These are phyloP conservation scores for Alternaria arborescens DNA, from an alignment of 2,329 filamentous ascomycete species.

Conservation along the genomic window DNA sequence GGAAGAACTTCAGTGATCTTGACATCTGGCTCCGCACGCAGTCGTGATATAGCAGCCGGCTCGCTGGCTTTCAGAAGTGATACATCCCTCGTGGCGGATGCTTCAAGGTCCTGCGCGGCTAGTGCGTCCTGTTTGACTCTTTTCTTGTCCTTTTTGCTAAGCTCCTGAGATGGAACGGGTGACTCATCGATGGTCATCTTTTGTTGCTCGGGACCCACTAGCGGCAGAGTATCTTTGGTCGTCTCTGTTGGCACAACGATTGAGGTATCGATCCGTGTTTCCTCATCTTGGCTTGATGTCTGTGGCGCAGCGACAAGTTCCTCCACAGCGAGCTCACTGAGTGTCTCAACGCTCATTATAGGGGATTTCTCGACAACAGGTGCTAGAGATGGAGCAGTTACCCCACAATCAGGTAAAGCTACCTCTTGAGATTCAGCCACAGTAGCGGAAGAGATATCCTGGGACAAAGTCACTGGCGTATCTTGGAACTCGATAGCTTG, in stretches of 20 bases:
- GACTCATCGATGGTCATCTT: slow-evolving; percentile 4
- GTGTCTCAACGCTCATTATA: not conserved
- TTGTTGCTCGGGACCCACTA: not conserved
- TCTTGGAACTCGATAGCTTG: slow-evolving; percentile 18
- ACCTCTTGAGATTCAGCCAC: not conserved
- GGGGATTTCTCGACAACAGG: not conserved
- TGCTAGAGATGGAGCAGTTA: not conserved
- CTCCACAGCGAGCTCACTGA: not conserved
- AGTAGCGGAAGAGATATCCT: not conserved
- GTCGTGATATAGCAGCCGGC: not conserved
- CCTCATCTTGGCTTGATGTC: slow-evolving; percentile 35
- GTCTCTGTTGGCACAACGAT: slow-evolving; percentile 8
- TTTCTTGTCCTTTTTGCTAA: slow-evolving; percentile 56
- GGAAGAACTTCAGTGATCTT: not conserved
- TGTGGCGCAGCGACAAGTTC: slow-evolving; percentile 11
- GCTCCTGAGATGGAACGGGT: slow-evolving; percentile 30
- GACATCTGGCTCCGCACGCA: not conserved
- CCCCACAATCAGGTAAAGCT: not conserved
- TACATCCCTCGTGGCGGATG: not conserved
- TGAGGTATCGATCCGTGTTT: slow-evolving; percentile 42
- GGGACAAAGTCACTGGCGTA: not conserved
- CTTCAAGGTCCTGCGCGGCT: slow-evolving; percentile 3
- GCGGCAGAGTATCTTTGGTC: not conserved
- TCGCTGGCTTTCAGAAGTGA: not conserved
- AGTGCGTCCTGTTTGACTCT: slow-evolving; percentile 38